Conservation (phyloP, 2,329 filamentous ascomycete species). For the Moelleriella libera region DNA sequence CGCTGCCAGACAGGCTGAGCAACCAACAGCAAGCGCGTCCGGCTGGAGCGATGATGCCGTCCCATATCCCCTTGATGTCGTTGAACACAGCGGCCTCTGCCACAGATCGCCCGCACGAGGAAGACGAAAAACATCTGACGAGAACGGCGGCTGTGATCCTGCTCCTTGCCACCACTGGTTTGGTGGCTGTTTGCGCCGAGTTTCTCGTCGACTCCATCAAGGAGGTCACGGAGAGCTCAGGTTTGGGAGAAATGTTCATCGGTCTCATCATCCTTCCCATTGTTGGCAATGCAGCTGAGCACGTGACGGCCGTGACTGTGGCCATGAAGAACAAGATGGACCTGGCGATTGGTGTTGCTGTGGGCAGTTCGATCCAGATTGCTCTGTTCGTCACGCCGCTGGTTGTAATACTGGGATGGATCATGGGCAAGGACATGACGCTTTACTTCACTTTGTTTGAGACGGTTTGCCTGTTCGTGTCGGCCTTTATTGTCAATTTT, state of each 20-base stretch:
- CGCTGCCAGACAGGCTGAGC: constrained; percentile 55
- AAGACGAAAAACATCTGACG: constrained; percentile 33
- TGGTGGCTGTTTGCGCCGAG: constrained; percentile 56
- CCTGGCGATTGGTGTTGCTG: constrained; percentile 56
- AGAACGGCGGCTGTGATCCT: constrained; percentile 44
- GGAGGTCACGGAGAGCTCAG: constrained; percentile 40
- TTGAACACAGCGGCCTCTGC: constrained; percentile 15
- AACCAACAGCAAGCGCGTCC: constrained; percentile 24
- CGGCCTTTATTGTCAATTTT: constrained; percentile 77
- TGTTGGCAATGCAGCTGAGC: constrained; percentile 60
- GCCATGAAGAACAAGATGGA: constrained; percentile 68
- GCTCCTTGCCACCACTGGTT: constrained; percentile 46
- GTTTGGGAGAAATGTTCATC: constrained; percentile 52
- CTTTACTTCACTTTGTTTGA: constrained; percentile 83
- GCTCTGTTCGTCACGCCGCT: constrained; percentile 57
- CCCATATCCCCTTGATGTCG: constrained; percentile 26
- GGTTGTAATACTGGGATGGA: constrained; percentile 60
- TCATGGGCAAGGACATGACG: constrained; percentile 53
- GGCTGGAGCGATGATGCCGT: constrained; percentile 34
- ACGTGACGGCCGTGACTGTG: constrained; percentile 57
- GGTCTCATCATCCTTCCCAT: constrained; percentile 61
- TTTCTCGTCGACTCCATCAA: constrained; percentile 57
- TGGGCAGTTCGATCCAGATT: constrained; percentile 61
- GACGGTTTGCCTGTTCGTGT: constrained; percentile 75
- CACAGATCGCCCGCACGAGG: constrained; percentile 14